A percentile compares a stretch with the other conserved stretches of the same genome.
phyloP scores from a whole-genome alignment of 164 flowering plant genomes.

The Umbellularia californica region DNA sequence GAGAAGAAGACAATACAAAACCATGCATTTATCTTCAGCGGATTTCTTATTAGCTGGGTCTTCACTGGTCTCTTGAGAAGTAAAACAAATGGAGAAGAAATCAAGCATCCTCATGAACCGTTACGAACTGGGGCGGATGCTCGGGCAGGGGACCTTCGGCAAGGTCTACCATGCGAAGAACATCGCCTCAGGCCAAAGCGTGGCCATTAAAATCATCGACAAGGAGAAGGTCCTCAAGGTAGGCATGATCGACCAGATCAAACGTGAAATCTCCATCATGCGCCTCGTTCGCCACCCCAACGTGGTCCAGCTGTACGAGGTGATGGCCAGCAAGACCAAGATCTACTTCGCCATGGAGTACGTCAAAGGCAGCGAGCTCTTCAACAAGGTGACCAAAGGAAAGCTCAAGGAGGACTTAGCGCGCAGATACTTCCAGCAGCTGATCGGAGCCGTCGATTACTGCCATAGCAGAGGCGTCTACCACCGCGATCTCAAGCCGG shows the following conservation, averaged over 20 bases:
- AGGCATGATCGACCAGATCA: conserved; percentile 34
- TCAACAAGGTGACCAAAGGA: conserved; percentile 33
- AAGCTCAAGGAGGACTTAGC: conserved; percentile 29
- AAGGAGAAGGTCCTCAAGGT: conserved; percentile 29
- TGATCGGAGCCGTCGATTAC: conserved; percentile 28
- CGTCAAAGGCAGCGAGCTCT: conserved; percentile 33
- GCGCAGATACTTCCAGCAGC: conserved; percentile 30
- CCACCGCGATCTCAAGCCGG: conserved; percentile 40
- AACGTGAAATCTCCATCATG: conserved; percentile 39
- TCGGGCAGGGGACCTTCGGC: conserved; percentile 37
- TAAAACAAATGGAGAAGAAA: conserved; percentile 28
- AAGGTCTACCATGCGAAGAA: conserved; percentile 35
- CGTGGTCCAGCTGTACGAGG: conserved; percentile 31
- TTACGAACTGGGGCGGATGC: conserved; percentile 34
- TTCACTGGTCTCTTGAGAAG: neutral
- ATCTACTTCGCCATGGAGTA: conserved; percentile 35
- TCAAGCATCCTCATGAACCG: conserved; percentile 23
- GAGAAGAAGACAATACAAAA: neutral
- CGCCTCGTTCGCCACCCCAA: conserved; percentile 29
- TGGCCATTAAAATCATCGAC: conserved; percentile 35
- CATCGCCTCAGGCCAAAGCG: conserved; percentile 25
- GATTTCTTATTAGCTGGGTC: neutral
- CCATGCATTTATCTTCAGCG: neutral
- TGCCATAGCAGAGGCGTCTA: conserved; percentile 43
- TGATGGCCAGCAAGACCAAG: conserved; percentile 36